Evolutionary conservation across 805 yeast species (phyloP), one percentile per base, ranked within the genome.

Genomic region (Candida chilensis): DNA sequence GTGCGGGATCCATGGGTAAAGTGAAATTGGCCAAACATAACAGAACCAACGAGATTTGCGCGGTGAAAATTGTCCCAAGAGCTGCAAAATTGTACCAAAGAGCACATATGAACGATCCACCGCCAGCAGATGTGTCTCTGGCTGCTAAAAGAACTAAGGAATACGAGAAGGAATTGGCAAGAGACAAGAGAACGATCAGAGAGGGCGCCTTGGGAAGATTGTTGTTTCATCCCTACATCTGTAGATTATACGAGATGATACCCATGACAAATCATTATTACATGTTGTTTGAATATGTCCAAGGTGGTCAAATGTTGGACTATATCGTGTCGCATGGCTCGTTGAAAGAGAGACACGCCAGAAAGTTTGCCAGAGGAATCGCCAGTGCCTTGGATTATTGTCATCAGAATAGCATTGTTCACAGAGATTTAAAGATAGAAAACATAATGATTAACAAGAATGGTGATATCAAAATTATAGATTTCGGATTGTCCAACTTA

Each of bases 1-100:
- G 99, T 26, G 95, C 97, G 2, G 98, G 99, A 3, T 86, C 96
- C 0, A 92, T 92, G 98, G 99, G 99, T 35, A 94, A 90, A 53
- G 99, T 92, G 29, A 92, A 92, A 57, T 64, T 92, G 24, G 97
- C 97, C 2, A 78, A 75, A 45, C 95, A 88, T 58, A 73, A 82
- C 40, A 55, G 74, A 20, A 85, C 96, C 1, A 74, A 71, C 36
- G 88, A 84, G 42, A 68, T 85, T 10, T 90, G 96, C 57, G 94
- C 94, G 0, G 88, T 90, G 17, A 90, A 90, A 52, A 88, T 90
- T 32, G 92, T 90, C 22, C 94, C 95, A 16, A 64, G 94, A 42
- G 96, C 96, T 5, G 80, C 86, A 5, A 80, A 75, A 42, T 60
- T 80, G 7, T 83, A 80, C 57, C 76, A 77, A 39, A 63, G 87